Conservation (phyloP, 306 rosid species). For the Sicyos edulis region DNA sequence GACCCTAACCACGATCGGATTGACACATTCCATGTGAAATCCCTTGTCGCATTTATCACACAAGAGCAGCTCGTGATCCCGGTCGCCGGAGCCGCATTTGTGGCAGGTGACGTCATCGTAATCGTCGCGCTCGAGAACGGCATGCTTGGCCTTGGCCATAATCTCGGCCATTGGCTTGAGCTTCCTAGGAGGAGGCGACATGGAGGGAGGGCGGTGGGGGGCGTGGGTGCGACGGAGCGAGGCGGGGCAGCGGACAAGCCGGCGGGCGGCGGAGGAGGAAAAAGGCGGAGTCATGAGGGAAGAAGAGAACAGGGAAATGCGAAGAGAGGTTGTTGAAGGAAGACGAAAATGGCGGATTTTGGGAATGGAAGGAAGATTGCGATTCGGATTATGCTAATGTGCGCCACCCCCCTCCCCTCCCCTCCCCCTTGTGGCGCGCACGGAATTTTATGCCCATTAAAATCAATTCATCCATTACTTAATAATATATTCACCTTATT, state of each 20-base stretch:
- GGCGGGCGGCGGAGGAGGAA: constrained; percentile 33
- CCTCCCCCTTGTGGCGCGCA: constrained; percentile 21
- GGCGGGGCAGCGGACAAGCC: constrained; percentile 37
- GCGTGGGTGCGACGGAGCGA: constrained; percentile 45
- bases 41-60: constrained; percentile 81
- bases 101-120: constrained; percentile 47
- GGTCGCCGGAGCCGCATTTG: constrained; percentile 64
- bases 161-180: constrained; percentile 41
- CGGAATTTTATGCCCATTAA: constrained; percentile 34
- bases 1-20: constrained; percentile 68
- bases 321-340: constrained; percentile 17
- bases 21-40: constrained; percentile 75
- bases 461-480: neutral
- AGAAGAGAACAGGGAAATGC: constrained; percentile 31
- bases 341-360: constrained; percentile 31
- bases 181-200: constrained; percentile 36
- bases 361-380: constrained; percentile 16
- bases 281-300: constrained; percentile 53
- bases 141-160: constrained; percentile 41
- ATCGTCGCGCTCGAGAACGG: constrained; percentile 38
- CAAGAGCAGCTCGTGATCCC: constrained; percentile 57
- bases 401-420: constrained; percentile 6
- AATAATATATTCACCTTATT: too few relatives aligned
- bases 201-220: constrained; percentile 24
- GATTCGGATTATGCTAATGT: constrained; percentile 28